Base-by-base conservation (phyloP, 305 asterid species). In the Caryopteris hybrid region DNA sequence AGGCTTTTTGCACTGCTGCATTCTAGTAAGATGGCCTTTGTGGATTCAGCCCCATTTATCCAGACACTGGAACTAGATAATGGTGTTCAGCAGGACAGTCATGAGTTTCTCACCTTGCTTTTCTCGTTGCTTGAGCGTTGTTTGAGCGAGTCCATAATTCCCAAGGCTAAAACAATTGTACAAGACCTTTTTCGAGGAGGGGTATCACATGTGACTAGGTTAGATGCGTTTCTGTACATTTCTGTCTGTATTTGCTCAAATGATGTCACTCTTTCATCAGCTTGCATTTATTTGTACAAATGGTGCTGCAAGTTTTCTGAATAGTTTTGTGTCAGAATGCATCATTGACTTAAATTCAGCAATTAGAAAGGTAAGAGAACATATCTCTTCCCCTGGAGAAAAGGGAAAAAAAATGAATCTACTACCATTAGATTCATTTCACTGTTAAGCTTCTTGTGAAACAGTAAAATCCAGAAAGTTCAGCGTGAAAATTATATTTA, bases 141-240 rank as follows among this genome's bases (percentile, higher is more conserved):
- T 46, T 79, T 94, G 87, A 84, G 90, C 76, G 90, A 74, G 75
- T 94, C 99, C 7, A 81, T 69, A 80, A 87, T 88, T 75, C 66
- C 81, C 76, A 86, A 85, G 75, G 87, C 97, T 51, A 89, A 86
- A 84, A 83, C 93, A 36, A 77, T 91, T 55, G 86, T 94, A 46
- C 98, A 89, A 74, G 96, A 94, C 78, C 96, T 94, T 74, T 94
- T 89, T 71, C 97, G 99, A 8, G 99, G 99, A 78, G 93, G 98
- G 56, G 96, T 94, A 64, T 94, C 98, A 5, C 99, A 94, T 45
- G 96, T 88, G 69, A 94, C 99, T 45, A 85, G 78, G 99, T 89
- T 71, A 76, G 86, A 69, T 55, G 34, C 8, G 3, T 34, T 69
- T 50, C 70, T 18, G 8, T 56, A 18, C 39, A 43, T 31, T 66